Conservation (phyloP, 345 rosid species). For the Citrus unshiu region DNA sequence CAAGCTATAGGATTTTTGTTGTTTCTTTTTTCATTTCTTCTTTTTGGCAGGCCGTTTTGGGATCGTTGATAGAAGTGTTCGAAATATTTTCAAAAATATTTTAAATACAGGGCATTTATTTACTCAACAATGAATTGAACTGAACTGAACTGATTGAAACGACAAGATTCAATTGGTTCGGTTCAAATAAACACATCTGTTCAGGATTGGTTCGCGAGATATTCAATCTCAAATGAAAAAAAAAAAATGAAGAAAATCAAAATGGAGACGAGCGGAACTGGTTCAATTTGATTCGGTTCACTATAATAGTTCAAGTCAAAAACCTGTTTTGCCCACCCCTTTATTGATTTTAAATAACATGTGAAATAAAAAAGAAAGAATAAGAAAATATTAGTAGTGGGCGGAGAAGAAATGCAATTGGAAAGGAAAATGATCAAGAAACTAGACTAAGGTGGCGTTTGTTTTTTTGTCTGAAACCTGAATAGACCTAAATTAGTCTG, state of each 20-base stretch:
- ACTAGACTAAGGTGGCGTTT: no score
- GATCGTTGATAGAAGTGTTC: no score
- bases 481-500: no score
- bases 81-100: no score
- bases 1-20: not conserved
- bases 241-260: not conserved
- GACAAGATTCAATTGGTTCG: not conserved
- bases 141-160: not conserved
- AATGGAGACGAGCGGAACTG: not conserved
- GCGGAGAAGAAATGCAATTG: not conserved
- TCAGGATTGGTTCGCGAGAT: not conserved
- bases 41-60: no score
- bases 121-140: no score
- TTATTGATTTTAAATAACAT: not conserved
- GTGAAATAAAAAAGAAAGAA: not conserved
- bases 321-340: not conserved
- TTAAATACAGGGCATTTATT: no score
- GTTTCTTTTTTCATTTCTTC: not conserved
- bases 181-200: not conserved
- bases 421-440: not conserved
- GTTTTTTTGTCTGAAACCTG: no score
- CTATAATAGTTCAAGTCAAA: not conserved
- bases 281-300: not conserved
- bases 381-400: not conserved
- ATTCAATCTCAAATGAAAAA: not conserved